Base-by-base conservation (phyloP, 108 stramenopile species). In the Stephanodiscus minutulus region DNA sequence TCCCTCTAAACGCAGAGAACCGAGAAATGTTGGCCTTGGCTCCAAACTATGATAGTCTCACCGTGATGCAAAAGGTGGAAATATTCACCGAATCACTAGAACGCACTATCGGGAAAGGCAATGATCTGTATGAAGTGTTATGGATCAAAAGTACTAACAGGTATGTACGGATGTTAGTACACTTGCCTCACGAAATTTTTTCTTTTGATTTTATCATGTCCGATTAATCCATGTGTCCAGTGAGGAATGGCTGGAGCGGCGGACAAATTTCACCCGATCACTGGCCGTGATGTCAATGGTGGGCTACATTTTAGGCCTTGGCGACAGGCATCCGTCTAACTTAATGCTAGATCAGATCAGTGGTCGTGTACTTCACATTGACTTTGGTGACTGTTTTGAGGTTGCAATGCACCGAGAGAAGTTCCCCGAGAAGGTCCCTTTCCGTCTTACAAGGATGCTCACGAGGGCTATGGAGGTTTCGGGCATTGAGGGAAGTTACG, bases 201-300 rank as follows among this genome's bases (percentile, higher is more conserved):
- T 7, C 31, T 31, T 31, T 31, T 33, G n/a, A 58, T 33, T 58
- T 58, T n/a, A n/a, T n/a, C n/a, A n/a, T n/a, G n/a, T n/a, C n/a
- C n/a, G n/a, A n/a, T n/a, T n/a, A n/a, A 22, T 18, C 29, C 5
- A 11, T 27, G 29, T 15, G 1, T 58, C 28, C 31, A 58, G 94
- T 58, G 98, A 99, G 67, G 90, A 90, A 65, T 99, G 99, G 99
- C 86, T 99, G 15, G 96, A 97, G 27, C 88, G 98, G 12, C 80
- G 99, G 47, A 98, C 98, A 35, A 91, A 88, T 63, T 99, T 91
- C 61, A 99, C 98, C 6, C 90, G 98, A 20, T 97, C 96, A 61
- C 71, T 98, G 31, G 98, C 99, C 7, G 98, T 98, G n/a, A 99
- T 99, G 98, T 96, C 95, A 56, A 90, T 99, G 91, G 99, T 99